Conservation (phyloP, 352 stramenopile species). For the Phytophthora pistaciae region DNA sequence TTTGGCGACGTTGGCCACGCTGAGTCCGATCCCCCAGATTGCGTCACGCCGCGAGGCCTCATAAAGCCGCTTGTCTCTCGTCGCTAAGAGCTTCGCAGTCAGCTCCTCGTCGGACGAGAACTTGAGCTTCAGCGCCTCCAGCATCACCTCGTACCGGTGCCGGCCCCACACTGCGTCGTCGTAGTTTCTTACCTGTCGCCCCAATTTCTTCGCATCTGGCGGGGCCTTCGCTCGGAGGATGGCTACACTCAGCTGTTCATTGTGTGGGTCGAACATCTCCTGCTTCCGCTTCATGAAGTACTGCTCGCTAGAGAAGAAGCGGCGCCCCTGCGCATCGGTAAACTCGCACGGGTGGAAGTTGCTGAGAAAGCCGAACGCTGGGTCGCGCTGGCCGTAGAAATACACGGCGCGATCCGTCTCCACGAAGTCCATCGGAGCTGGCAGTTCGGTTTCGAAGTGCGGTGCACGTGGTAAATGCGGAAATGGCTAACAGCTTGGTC, state of each 20-base stretch:
- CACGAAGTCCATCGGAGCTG: slow-evolving; percentile 33
- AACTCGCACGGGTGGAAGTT: slow-evolving; percentile 75
- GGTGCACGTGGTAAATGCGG: neutral
- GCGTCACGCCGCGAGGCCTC: slow-evolving; percentile 56
- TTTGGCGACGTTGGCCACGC: slow-evolving; percentile 43
- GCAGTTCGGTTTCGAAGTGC: no score
- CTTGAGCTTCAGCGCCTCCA: slow-evolving; percentile 74
- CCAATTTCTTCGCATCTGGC: slow-evolving; percentile 31
- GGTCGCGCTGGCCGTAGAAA: slow-evolving; percentile 60
- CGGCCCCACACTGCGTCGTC: slow-evolving; percentile 56
- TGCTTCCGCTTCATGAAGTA: slow-evolving; percentile 83
- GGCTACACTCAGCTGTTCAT: slow-evolving; percentile 29
- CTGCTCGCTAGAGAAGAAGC: slow-evolving; percentile 76
- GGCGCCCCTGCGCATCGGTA: slow-evolving; percentile 35
- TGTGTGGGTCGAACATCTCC: slow-evolving; percentile 64
- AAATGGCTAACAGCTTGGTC: neutral
- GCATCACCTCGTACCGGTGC: slow-evolving; percentile 55
- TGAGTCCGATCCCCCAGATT: slow-evolving; percentile 73
- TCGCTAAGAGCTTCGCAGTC: slow-evolving; percentile 47
- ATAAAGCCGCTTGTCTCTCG: slow-evolving; percentile 57
- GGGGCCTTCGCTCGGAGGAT: slow-evolving; percentile 62
- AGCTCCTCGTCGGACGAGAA: slow-evolving; percentile 51
- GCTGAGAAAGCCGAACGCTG: slow-evolving; percentile 58
- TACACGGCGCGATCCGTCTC: slow-evolving; percentile 52
- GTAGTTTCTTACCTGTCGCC: slow-evolving; percentile 61